Evolutionary conservation across 768 basidiomycete species (phyloP).

Genomic region (Boletellus sp.): DNA sequence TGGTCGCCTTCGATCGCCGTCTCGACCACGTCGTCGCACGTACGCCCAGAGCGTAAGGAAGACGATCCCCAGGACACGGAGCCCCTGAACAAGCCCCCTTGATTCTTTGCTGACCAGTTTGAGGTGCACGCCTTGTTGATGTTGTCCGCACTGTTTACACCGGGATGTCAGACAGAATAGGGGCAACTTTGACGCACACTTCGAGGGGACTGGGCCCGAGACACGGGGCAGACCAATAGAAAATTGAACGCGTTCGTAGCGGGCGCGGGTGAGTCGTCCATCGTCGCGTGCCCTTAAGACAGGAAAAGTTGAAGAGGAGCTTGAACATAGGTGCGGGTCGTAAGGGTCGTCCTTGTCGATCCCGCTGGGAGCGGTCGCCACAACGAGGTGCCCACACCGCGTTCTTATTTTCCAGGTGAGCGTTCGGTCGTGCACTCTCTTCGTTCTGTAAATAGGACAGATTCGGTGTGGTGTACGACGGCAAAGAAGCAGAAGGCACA

Average conservation of each 20-base stretch:
- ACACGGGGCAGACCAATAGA: slow-evolving; percentile 92
- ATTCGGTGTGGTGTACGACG: slow-evolving; percentile 92
- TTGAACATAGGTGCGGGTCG: slow-evolving; percentile 66
- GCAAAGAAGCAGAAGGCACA: slow-evolving; percentile 89
- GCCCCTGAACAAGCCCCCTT: slow-evolving; percentile 55
- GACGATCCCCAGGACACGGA: slow-evolving; percentile 40
- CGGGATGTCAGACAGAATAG: slow-evolving; percentile 47
- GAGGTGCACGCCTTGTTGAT: slow-evolving; percentile 44
- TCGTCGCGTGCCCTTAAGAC: background rate
- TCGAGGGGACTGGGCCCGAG: slow-evolving; percentile 87
- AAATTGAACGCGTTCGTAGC: slow-evolving; percentile 79
- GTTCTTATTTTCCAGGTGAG: background rate
- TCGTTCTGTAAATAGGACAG: slow-evolving; percentile 51
- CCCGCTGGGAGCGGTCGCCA: slow-evolving; percentile 93
- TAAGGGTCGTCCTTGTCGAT: slow-evolving; percentile 78
- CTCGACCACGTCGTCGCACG: slow-evolving; percentile 45
- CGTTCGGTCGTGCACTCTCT: too few species aligned
- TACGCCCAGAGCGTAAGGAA: slow-evolving; percentile 31
- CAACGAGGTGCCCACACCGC: slow-evolving; percentile 69
- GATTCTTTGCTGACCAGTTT: slow-evolving; percentile 96
- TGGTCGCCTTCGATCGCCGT: slow-evolving; percentile 44
- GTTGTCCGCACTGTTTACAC: background rate
- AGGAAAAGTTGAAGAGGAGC: background rate
- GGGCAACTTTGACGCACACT: slow-evolving; percentile 90
- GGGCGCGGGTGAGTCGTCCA: slow-evolving; percentile 64